phyloP scores from a whole-genome alignment of 331 rosid genomes.

The Acacia pycnantha region DNA sequence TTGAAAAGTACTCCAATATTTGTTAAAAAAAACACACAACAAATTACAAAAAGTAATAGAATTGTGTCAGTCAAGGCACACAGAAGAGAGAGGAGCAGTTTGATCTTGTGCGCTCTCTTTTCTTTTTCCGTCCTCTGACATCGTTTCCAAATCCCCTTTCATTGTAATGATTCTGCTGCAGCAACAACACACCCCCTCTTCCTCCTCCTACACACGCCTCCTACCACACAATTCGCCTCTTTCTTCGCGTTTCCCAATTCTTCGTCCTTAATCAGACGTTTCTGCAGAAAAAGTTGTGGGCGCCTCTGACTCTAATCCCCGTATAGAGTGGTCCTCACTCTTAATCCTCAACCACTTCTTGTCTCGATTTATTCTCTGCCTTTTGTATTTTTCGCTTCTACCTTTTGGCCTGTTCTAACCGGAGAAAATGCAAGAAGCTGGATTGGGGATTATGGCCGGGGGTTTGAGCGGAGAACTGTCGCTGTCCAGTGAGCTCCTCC shows the following conservation, averaged over 20 bases:
- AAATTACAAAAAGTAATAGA: conserved; percentile 16
- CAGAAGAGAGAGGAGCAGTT: conserved; percentile 57
- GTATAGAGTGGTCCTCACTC: conserved; percentile 22
- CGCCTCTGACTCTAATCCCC: conserved; percentile 78
- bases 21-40: conserved; percentile 8
- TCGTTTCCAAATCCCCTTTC: conserved; percentile 59
- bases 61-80: conserved; percentile 32
- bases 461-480: conserved; percentile 41
- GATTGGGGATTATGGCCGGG: conserved; percentile 65
- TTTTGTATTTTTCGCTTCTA: background rate
- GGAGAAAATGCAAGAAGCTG: conserved; percentile 68
- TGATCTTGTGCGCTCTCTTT: conserved; percentile 39
- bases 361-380: background rate
- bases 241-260: conserved; percentile 44
- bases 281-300: conserved; percentile 69
- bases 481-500: conserved; percentile 41
- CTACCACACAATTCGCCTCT: background rate
- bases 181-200: background rate
- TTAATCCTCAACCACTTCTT: background rate
- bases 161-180: conserved; percentile 61
- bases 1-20: too few species aligned
- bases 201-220: background rate
- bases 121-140: conserved; percentile 31
- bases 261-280: conserved; percentile 52
- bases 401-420: background rate